Evolutionary conservation across 306 rosid genomes (phyloP).

Genomic region (Luffa acutangula): DNA sequence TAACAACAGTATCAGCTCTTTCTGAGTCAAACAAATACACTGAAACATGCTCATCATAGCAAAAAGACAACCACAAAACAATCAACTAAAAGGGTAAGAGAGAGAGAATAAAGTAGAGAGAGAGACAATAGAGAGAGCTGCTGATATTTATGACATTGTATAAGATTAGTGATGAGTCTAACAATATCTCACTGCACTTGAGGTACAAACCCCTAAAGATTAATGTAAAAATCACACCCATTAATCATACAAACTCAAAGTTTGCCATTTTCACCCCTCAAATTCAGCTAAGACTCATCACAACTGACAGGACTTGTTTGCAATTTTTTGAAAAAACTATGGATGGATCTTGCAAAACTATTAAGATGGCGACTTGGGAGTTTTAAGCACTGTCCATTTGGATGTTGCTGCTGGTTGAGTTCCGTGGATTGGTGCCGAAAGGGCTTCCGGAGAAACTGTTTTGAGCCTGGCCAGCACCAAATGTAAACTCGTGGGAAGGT

Average conservation of each 20-base stretch:
- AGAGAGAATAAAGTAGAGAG: background rate
- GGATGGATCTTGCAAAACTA: background rate
- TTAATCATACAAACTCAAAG: slow-evolving; percentile 1
- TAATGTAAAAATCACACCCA: slow-evolving; percentile 1
- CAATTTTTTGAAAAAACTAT: background rate
- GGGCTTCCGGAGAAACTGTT: slow-evolving; percentile 35
- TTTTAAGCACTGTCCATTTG: slow-evolving; percentile 60
- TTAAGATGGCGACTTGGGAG: slow-evolving; percentile 18
- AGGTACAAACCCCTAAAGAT: slow-evolving; percentile 1
- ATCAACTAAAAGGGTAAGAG: background rate
- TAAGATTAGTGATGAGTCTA: slow-evolving; percentile 4
- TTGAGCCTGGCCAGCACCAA: slow-evolving; percentile 52
- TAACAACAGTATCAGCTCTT: background rate
- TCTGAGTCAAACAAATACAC: background rate
- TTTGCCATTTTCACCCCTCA: background rate
- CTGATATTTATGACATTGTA: slow-evolving; percentile 5
- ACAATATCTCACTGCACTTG: slow-evolving; percentile 1
- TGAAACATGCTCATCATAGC: background rate
- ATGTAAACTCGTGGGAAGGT: slow-evolving; percentile 59
- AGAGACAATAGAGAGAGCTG: background rate
- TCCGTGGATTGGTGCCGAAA: slow-evolving; percentile 29
- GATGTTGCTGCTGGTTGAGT: slow-evolving; percentile 53
- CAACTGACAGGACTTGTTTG: background rate
- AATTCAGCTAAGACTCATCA: slow-evolving; percentile 5
- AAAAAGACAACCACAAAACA: background rate